Base-by-base conservation (phyloP, 306 rosid species). In the Cucurbita pepo region DNA sequence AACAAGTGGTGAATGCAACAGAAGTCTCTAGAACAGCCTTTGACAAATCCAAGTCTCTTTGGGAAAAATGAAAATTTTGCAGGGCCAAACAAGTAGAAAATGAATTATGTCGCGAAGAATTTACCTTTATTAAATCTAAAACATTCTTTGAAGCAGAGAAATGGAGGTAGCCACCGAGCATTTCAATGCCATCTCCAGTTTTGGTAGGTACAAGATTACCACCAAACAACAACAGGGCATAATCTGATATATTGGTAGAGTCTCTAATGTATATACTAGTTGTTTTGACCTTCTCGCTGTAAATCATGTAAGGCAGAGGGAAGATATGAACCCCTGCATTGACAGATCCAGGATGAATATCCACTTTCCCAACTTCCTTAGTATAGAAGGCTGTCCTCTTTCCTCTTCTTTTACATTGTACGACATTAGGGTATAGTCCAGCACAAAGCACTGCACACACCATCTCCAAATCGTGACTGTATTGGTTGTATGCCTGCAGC, bases 161-260 rank as follows among this genome's bases (percentile, higher is more conserved):
- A 85, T 90, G 96, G 71, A 93, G 98, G 82, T 93, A 93, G 70
- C 98, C 98, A 58, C 94, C 96, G 8, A 93, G 97, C 98, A 93
- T 93, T 80, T 88, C 98, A 63, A 93, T 93, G 81, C 98, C 96
- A 70, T 88, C 96, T 22, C 97, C 88, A 13, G 80, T 85, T 81
- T 83, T 81, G 83, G 80, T 71, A 22, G 97, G 94, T 61, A 72
- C 57, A 44, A 93, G 92, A 80, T 82, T 90, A 62, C 98, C 97
- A 10, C 98, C 98, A 77, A 93, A 93, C 40, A 93, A 82, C 77
- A 93, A 87, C 9, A 93, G 77, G 58, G 98, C 91, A 76, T 90
- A 93, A 80, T 93, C 98, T 48, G 98, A 93, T 83, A 93, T 90
- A 79, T 80, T 93, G 14, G 98, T 93, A 2, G 92, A 90, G 83